Conservation (phyloP, 2,329 filamentous ascomycete genomes). For the Arthrobotrys pseudoclavata region DNA sequence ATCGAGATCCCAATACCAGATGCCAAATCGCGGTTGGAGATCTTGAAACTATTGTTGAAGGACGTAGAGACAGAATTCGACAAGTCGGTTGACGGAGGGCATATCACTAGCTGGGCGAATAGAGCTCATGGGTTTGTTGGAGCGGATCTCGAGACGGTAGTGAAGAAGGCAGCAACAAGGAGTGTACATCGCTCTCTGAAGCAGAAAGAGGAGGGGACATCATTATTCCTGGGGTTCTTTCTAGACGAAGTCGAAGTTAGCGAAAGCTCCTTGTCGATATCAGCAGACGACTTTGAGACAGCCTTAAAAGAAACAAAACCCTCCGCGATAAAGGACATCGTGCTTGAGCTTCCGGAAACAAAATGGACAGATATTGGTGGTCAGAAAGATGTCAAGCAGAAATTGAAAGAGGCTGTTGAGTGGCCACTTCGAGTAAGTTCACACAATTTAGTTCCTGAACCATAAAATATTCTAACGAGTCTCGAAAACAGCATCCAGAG, state of each 20-base stretch:
- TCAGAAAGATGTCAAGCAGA: constrained; percentile 72
- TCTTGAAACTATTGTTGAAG: constrained; percentile 61
- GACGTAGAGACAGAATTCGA: constrained; percentile 60
- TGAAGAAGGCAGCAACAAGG: constrained; percentile 59
- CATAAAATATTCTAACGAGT: neutral
- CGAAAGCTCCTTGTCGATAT: constrained; percentile 44
- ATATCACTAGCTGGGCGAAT: constrained; percentile 60
- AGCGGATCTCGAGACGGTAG: constrained; percentile 62
- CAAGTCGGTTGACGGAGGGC: constrained; percentile 55
- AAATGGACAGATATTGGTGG: constrained; percentile 77
- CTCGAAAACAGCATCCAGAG: constrained; percentile 61
- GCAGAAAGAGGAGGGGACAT: neutral
- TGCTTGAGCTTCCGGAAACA: constrained; percentile 76
- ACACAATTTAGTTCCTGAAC: neutral
- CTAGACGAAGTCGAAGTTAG: constrained; percentile 39
- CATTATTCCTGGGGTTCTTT: constrained; percentile 50
- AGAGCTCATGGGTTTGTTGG: constrained; percentile 64
- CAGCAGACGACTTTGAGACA: constrained; percentile 68
- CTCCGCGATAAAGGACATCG: constrained; percentile 76
- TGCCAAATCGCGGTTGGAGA: constrained; percentile 62
- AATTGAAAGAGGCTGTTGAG: constrained; percentile 63
- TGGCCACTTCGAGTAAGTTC: constrained; percentile 62
- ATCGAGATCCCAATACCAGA: constrained; percentile 63
- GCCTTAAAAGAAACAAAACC: constrained; percentile 74
- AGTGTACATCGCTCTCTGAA: constrained; percentile 53